Evolutionary conservation across 129 eudicot genomes (phyloP).

Genomic region (Ambrosia trifida): DNA sequence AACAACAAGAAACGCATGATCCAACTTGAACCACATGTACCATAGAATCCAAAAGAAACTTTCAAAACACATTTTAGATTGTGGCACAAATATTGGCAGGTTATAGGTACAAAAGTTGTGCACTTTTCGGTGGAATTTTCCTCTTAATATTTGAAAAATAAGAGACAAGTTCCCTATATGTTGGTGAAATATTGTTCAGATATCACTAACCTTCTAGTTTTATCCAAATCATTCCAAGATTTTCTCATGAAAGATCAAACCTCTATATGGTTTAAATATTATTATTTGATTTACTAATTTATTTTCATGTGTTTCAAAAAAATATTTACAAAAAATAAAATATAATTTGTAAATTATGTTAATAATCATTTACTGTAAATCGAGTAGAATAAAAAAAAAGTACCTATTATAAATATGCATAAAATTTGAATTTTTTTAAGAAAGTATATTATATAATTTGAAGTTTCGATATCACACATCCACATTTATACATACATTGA

Average conservation of each 20-base stretch:
- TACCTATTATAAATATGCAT: too few species aligned
- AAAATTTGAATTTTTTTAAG: too few species aligned
- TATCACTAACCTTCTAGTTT: slow-evolving; percentile 22
- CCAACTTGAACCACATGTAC: slow-evolving; percentile 44
- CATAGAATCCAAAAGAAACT: slow-evolving; percentile 36
- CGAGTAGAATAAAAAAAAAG: too few species aligned
- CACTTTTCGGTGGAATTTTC: slow-evolving; percentile 14
- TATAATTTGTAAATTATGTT: too few species aligned
- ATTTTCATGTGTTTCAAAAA: neutral
- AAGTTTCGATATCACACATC: too few species aligned
- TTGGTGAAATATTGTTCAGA: slow-evolving; percentile 46
- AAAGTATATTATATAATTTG: too few species aligned
- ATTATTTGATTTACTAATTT: neutral
- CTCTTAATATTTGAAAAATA: neutral
- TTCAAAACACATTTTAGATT: slow-evolving; percentile 37
- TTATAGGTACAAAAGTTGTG: slow-evolving; percentile 29
- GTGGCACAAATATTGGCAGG: slow-evolving; percentile 28
- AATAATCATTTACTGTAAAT: too few species aligned
- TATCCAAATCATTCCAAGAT: neutral
- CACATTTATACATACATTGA: too few species aligned
- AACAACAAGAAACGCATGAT: slow-evolving; percentile 51
- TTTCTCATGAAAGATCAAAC: slow-evolving; percentile 16
- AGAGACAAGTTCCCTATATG: slow-evolving; percentile 26
- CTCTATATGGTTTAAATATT: neutral
- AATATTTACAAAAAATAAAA: too few species aligned